phyloP scores from a whole-genome alignment of 192 early-diverging fungal species.

The Coemansia guatemalensis region DNA sequence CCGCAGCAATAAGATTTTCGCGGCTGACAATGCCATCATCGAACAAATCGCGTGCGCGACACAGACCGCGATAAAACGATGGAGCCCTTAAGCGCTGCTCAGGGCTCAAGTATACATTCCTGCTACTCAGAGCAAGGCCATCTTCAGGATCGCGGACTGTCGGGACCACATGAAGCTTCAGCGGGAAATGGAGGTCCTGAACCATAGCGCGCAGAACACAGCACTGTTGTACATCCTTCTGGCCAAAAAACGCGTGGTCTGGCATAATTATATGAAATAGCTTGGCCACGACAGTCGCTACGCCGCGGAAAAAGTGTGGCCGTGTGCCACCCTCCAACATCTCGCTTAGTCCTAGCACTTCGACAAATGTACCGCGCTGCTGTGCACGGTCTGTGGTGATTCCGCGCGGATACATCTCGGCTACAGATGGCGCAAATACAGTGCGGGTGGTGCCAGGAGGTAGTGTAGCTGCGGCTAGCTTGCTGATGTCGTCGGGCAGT shows the following conservation, averaged over 20 bases:
- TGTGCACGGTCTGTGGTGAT: slow-evolving; percentile 75
- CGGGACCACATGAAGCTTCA: slow-evolving; percentile 66
- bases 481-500: slow-evolving; percentile 69
- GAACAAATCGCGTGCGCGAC: slow-evolving; percentile 56
- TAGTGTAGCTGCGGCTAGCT: slow-evolving; percentile 51
- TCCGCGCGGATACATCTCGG: slow-evolving; percentile 93
- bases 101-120: slow-evolving; percentile 81
- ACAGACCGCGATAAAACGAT: slow-evolving; percentile 71
- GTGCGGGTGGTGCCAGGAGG: slow-evolving; percentile 1
- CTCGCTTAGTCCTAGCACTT: slow-evolving; percentile 84
- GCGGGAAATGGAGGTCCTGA: slow-evolving; percentile 81
- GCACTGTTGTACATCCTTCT: slow-evolving; percentile 98
- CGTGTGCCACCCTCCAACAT: slow-evolving; percentile 92
- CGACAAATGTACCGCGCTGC: slow-evolving; percentile 90
- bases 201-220: slow-evolving; percentile 75
- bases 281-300: slow-evolving; percentile 92
- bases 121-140: slow-evolving; percentile 87
- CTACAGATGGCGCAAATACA: slow-evolving; percentile 67
- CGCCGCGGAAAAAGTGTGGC: slow-evolving; percentile 96
- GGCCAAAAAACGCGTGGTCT: slow-evolving; percentile 84
- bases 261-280: slow-evolving; percentile 90
- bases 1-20: slow-evolving; percentile 47
- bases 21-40: slow-evolving; percentile 24
- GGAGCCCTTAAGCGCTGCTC: slow-evolving; percentile 70
- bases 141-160: slow-evolving; percentile 72